Conservation (phyloP, 2,329 filamentous ascomycete genomes). For the Nigrospora sphaerica region DNA sequence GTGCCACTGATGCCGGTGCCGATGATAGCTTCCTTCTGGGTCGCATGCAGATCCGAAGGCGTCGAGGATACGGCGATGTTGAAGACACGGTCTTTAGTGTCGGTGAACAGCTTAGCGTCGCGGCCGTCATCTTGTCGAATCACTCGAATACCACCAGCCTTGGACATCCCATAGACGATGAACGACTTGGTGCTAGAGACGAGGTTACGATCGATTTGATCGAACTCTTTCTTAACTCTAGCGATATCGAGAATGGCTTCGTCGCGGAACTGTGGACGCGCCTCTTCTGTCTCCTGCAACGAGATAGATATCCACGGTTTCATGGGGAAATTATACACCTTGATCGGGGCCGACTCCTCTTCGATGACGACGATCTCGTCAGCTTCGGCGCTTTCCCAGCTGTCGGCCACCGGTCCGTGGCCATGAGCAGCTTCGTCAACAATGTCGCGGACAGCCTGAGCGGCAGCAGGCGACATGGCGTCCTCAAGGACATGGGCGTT, state of each 20-base stretch:
- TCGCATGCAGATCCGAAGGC: conserved; percentile 44
- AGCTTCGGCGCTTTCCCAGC: conserved; percentile 83
- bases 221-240: conserved; percentile 92
- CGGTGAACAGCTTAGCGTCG: conserved; percentile 86
- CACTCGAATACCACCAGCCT: conserved; percentile 85
- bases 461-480: conserved; percentile 40
- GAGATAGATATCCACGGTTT: conserved; percentile 90
- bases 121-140: conserved; percentile 91
- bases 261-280: conserved; percentile 61
- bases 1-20: conserved; percentile 91
- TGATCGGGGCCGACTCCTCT: conserved; percentile 59
- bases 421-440: conserved; percentile 53
- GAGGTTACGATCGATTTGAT: conserved; percentile 90
- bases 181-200: conserved; percentile 84
- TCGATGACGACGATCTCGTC: conserved; percentile 60
- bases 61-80: conserved; percentile 79
- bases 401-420: conserved; percentile 64
- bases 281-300: conserved; percentile 52
- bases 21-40: conserved; percentile 73
- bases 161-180: conserved; percentile 91
- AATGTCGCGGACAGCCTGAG: conserved; percentile 39
- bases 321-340: conserved; percentile 94
- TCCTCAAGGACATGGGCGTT: conserved; percentile 48
- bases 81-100: conserved; percentile 89
- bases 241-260: conserved; percentile 88